Conservation (phyloP, 2,329 filamentous ascomycete species). For the Epichloe festucae region DNA sequence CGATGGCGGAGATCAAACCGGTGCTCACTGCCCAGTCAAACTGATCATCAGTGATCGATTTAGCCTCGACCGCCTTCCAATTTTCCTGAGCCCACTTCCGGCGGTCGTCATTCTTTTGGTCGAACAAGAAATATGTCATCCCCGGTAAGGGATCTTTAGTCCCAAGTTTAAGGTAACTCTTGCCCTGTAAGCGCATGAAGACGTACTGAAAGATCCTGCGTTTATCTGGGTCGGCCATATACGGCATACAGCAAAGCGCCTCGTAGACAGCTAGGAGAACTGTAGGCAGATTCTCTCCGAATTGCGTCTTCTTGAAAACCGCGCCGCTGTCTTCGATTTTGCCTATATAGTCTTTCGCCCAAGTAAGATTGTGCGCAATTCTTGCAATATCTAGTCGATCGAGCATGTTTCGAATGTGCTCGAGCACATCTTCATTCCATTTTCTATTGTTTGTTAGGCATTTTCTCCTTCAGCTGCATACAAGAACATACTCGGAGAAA, state of each 20-base stretch:
- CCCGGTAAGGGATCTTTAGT: conserved; percentile 64
- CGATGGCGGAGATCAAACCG: conserved; percentile 54
- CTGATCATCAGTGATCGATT: conserved; percentile 51
- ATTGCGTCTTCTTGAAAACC: conserved; percentile 32
- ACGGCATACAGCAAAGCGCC: conserved; percentile 69
- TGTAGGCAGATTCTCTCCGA: conserved; percentile 35
- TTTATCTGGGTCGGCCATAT: conserved; percentile 46
- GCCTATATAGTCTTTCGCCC: conserved; percentile 41
- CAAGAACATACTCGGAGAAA: conserved; percentile 41
- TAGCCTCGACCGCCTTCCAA: conserved; percentile 38
- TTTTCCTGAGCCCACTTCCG: conserved; percentile 26
- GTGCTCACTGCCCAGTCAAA: conserved; percentile 83
- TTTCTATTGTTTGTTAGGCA: conserved; percentile 18
- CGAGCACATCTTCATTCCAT: conserved; percentile 38
- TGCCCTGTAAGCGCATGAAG: conserved; percentile 60
- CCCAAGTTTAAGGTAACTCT: conserved; percentile 63
- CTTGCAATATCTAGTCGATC: conserved; percentile 47
- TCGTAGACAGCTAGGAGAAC: conserved; percentile 78
- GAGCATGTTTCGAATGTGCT: conserved; percentile 41
- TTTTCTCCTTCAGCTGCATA: not conserved
- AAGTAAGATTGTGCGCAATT: conserved; percentile 46
- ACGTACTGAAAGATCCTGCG: conserved; percentile 61
- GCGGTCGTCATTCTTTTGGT: conserved; percentile 41
- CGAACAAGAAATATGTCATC: conserved; percentile 73
- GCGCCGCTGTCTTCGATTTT: conserved; percentile 35